These are phyloP conservation scores for Plectosphaerella plurivora DNA, from an alignment of 2,329 filamentous ascomycete species.

Conservation along the genomic window DNA sequence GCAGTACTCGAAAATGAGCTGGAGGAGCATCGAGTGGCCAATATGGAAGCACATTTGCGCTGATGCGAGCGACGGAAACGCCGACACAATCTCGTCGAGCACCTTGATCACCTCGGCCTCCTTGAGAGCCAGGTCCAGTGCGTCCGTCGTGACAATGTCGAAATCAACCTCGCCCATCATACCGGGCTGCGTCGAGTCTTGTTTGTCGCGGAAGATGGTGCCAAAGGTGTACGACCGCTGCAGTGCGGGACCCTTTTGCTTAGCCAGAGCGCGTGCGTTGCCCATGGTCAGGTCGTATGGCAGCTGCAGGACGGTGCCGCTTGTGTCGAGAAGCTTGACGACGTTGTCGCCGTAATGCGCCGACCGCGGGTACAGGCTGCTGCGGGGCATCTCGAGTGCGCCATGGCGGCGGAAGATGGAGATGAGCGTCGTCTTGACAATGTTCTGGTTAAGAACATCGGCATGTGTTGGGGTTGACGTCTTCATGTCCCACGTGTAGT, in stretches of 20 bases:
- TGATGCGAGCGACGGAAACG: constrained; percentile 70
- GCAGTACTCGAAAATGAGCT: constrained; percentile 87
- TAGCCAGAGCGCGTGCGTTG: constrained; percentile 78
- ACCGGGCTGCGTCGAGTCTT: constrained; percentile 74
- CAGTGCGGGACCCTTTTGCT: constrained; percentile 56
- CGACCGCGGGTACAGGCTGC: constrained; percentile 76
- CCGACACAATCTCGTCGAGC: constrained; percentile 80
- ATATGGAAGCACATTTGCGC: constrained; percentile 83
- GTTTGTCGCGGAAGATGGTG: constrained; percentile 75
- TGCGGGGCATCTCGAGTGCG: constrained; percentile 74
- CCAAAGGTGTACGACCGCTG: constrained; percentile 85
- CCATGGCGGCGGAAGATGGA: constrained; percentile 86
- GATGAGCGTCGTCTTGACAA: constrained; percentile 70
- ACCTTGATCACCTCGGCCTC: constrained; percentile 95
- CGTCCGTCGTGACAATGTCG: constrained; percentile 84
- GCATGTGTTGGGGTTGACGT: constrained; percentile 36
- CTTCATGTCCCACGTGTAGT: constrained; percentile 72
- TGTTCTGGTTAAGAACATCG: constrained; percentile 65
- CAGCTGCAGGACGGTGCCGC: constrained; percentile 86
- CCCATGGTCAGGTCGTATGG: constrained; percentile 91
- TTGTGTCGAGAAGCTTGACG: constrained; percentile 75
- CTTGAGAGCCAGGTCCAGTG: constrained; percentile 77
- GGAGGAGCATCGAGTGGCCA: constrained; percentile 81
- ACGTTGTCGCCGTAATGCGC: constrained; percentile 70
- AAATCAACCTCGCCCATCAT: constrained; percentile 91